These are phyloP conservation scores for Colletotrichum sp. DNA, from an alignment of 2,329 filamentous ascomycete genomes.

Conservation along the genomic window DNA sequence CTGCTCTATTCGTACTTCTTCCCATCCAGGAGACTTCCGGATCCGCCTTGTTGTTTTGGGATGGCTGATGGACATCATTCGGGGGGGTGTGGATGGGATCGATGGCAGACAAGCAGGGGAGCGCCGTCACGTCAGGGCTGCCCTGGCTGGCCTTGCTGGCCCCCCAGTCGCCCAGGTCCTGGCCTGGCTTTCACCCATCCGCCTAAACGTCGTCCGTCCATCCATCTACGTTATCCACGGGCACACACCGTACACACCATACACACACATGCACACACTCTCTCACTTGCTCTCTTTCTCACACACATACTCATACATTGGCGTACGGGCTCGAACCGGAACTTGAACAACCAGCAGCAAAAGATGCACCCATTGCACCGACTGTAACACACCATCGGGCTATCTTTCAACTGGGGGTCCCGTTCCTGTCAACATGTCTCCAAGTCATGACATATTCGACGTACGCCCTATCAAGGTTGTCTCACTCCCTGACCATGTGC, in stretches of 20 bases:
- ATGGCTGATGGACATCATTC: background rate
- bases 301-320: background rate
- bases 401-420: background rate
- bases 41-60: conserved; percentile 10
- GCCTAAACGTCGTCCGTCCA: conserved; percentile 4
- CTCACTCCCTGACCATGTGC: conserved; percentile 2
- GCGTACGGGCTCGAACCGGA: background rate
- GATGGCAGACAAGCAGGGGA: background rate
- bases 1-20: background rate
- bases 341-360: background rate
- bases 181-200: background rate
- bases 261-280: background rate
- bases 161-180: background rate
- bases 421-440: conserved; percentile 7
- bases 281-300: background rate
- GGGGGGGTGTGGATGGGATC: conserved; percentile 1
- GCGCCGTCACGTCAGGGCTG: conserved; percentile 7
- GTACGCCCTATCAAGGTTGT: background rate
- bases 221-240: background rate
- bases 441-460: conserved; percentile 15
- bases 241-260: background rate
- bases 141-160: background rate
- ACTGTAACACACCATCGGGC: background rate
- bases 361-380: background rate
- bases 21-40: conserved; percentile 8